A percentile compares a stretch with the other conserved stretches of the same genome.
phyloP scores from a whole-genome alignment of 768 basidiomycete species.

The Arthromyces matolae region DNA sequence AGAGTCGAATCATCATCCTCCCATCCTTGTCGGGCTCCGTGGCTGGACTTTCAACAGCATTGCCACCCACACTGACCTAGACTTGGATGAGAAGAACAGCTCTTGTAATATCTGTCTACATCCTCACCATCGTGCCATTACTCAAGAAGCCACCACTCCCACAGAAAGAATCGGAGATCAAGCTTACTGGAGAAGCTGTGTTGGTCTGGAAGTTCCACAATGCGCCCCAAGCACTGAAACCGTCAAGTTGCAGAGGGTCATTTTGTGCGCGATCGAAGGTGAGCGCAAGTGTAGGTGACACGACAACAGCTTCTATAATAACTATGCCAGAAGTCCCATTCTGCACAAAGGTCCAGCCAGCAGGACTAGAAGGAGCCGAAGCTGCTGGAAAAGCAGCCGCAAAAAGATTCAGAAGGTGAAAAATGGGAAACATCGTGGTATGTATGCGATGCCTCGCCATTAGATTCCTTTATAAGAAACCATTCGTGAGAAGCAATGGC shows the following conservation, averaged over 20 bases:
- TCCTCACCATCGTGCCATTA: constrained; percentile 10
- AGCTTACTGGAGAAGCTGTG: constrained; percentile 4
- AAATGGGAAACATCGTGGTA: neutral
- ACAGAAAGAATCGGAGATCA: constrained; percentile 11
- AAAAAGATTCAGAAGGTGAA: neutral
- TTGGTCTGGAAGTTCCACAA: constrained; percentile 11
- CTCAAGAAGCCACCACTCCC: constrained; percentile 10
- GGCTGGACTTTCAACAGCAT: constrained; percentile 22
- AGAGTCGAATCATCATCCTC: constrained; percentile 34
- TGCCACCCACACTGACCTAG: constrained; percentile 29
- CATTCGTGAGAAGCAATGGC: neutral
- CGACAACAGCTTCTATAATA: constrained; percentile 4
- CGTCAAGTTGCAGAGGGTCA: constrained; percentile 8
- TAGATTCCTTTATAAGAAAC: neutral
- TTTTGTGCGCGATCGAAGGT: constrained; percentile 8
- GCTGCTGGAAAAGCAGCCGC: neutral
- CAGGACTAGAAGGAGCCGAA: neutral
- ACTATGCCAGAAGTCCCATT: constrained; percentile 11
- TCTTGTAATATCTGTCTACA: neutral
- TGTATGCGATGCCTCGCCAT: no score
- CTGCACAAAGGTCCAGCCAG: constrained; percentile 10
- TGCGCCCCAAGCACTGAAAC: constrained; percentile 8
- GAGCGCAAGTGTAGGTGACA: constrained; percentile 9
- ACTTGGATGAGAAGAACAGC: neutral
- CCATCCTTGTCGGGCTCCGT: constrained; percentile 25